A percentile compares a stretch with the other conserved stretches of the same genome.
Conservation (phyloP, 2,329 filamentous ascomycete genomes). For the Pyrenophora seminiperda region DNA sequence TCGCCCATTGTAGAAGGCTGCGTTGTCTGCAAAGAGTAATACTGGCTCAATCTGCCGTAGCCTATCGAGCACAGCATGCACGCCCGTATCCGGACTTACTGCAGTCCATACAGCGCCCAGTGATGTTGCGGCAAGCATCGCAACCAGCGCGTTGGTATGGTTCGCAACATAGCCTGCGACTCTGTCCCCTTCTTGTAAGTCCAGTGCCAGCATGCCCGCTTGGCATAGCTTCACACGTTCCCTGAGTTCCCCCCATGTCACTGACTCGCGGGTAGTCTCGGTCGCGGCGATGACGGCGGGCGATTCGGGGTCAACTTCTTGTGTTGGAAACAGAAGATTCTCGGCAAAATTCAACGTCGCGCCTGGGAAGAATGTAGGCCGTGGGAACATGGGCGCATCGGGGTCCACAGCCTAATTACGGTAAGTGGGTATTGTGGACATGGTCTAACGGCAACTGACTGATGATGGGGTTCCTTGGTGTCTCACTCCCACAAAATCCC, state of each 20-base stretch:
- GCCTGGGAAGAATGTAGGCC: conserved; percentile 82
- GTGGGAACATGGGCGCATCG: conserved; percentile 77
- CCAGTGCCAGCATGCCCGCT: conserved; percentile 68
- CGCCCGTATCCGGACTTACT: conserved; percentile 89
- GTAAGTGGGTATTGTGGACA: conserved; percentile 15
- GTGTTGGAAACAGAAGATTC: conserved; percentile 82
- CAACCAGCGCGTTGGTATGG: conserved; percentile 82
- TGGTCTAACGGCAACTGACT: conserved; percentile 51
- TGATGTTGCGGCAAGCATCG: conserved; percentile 82
- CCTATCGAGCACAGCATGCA: conserved; percentile 87
- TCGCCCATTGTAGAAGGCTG: conserved; percentile 88
- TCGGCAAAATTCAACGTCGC: conserved; percentile 89
- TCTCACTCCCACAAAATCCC: conserved; percentile 79
- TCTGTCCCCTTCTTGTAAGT: conserved; percentile 65
- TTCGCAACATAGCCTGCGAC: conserved; percentile 83
- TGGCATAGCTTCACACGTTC: conserved; percentile 77
- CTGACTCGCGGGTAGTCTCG: conserved; percentile 68
- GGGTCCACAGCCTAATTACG: conserved; percentile 68
- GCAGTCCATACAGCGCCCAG: conserved; percentile 91
- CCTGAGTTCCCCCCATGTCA: conserved; percentile 80
- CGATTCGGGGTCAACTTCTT: conserved; percentile 62
- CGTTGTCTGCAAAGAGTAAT: conserved; percentile 85
- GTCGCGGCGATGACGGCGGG: conserved; percentile 80
- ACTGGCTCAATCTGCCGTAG: conserved; percentile 83
- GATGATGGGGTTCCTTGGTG: conserved; percentile 67